Conservation (phyloP, 164 flowering plant species). For the Magnolia changhungtana region DNA sequence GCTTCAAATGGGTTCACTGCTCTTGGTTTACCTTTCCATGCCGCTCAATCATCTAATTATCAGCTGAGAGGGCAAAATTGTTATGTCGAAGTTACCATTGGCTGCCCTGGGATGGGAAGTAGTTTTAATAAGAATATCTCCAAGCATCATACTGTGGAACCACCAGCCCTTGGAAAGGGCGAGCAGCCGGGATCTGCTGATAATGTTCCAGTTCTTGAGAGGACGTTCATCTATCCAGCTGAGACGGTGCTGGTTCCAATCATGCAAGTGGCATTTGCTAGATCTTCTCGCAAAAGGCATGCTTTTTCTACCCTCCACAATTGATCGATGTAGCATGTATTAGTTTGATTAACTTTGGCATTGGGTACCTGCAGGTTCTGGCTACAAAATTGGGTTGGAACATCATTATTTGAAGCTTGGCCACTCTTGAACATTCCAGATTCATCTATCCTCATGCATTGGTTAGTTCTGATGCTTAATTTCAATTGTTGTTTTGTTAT, state of each 20-base stretch:
- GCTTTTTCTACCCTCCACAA: conserved; percentile 1
- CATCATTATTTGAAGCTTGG: conserved; percentile 38
- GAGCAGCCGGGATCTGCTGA: conserved; percentile 39
- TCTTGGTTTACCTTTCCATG: conserved; percentile 51
- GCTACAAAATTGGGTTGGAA: conserved; percentile 86
- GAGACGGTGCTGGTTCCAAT: conserved; percentile 92
- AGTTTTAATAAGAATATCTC: conserved; percentile 26
- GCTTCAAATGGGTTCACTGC: conserved; percentile 42
- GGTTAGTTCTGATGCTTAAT: conserved; percentile 47
- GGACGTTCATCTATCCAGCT: conserved; percentile 75
- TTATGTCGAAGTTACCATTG: conserved; percentile 81
- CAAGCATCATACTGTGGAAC: conserved; percentile 37
- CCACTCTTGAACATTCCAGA: conserved; percentile 17
- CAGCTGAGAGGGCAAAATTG: conserved; percentile 70
- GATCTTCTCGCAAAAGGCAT: conserved; percentile 76
- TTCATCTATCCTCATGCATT: conserved; percentile 58
- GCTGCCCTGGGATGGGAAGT: conserved; percentile 36
- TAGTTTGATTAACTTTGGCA: neutral
- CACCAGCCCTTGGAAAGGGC: conserved; percentile 31
- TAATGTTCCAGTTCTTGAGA: conserved; percentile 40
- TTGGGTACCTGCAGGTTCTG: conserved; percentile 64
- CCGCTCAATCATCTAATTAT: conserved; percentile 49
- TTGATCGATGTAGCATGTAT: too few relatives aligned
- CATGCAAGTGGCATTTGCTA: conserved; percentile 63
- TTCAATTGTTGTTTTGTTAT: neutral